Base-by-base conservation (phyloP, 2,329 filamentous ascomycete genomes). In the Chaetothyriales sp. region DNA sequence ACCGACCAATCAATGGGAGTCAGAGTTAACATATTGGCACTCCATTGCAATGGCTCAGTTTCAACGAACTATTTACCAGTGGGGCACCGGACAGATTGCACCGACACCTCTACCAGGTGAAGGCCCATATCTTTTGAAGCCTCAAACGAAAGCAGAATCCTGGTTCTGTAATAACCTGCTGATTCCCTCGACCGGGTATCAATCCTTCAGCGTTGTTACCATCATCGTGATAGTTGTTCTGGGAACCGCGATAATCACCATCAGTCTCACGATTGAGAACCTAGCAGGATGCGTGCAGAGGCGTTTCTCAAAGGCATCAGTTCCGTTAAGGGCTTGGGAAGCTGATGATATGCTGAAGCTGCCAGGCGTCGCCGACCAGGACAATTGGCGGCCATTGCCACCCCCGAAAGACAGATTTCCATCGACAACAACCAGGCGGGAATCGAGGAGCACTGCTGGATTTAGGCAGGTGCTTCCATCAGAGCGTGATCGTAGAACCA, bases 141-240 rank as follows among this genome's bases (percentile, higher is more conserved):
- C 57, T 9, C 18, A 15, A n/a, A 33, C 33, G 6, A 47, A 50
- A 18, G 45, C 54, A 18, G 58, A 60, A 40, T 45, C 22, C 18
- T 55, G 55, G 56, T 54, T 58, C 44, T 60, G 54, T 48, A 48
- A 55, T 2, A 60, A 50, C 46, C 18, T 53, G 43, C 44, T 57
- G 9, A 18, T 58, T 4, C 51, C 46, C 18, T 56, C 58, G 19
- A 46, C 22, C 2, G 22, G 50, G 28, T 58, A 55, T 25, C 49
- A 54, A 43, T 58, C 58, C 9, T 58, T 60, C 46, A 50, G n/a
- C n/a, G 13, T 57, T 6, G 19, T 55, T n/a, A 43, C 49, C 0
- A 57, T 60, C 22, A 50, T 54, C 7, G 15, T 60, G 9, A 50
- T 58, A 13, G 10, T 59, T 43, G 18, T 53, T 18, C 48, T 56